These are phyloP conservation scores for Salicornia ramosissima DNA, from an alignment of 148 eudicot species.

Conservation along the genomic window DNA sequence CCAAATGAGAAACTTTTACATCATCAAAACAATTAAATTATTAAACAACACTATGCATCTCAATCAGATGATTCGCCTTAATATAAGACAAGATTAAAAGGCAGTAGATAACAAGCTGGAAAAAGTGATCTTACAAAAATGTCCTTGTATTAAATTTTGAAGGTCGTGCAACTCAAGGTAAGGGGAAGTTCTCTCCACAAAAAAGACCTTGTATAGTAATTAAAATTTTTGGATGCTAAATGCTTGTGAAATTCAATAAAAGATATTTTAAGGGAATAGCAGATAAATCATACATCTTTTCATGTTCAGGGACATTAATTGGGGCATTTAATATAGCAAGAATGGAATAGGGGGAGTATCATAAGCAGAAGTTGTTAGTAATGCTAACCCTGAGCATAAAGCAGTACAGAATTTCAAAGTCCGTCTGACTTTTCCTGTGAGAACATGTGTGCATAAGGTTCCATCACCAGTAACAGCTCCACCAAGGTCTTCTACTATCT, in stretches of 20 bases:
- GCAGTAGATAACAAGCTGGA: background rate
- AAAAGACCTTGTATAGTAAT: background rate
- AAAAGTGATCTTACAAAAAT: background rate
- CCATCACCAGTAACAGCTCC: slow-evolving; percentile 72
- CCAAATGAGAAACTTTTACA: background rate
- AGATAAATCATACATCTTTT: background rate
- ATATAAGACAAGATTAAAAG: background rate
- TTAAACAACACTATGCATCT: background rate
- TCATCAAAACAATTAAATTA: background rate
- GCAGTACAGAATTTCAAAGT: slow-evolving; percentile 89
- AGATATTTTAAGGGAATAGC: background rate
- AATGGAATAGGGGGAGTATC: background rate
- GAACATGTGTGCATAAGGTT: slow-evolving; percentile 62
- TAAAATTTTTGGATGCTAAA: background rate
- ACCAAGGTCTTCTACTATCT: slow-evolving; percentile 77
- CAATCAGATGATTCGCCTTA: background rate
- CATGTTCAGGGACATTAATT: background rate
- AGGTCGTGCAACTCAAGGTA: too few relatives aligned
- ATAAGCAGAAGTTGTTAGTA: background rate
- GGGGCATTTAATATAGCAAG: background rate
- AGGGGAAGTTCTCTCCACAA: too few relatives aligned
- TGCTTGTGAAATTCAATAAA: background rate
- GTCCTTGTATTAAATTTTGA: background rate
- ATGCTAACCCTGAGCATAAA: slow-evolving; percentile 83
- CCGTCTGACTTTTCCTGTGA: slow-evolving; percentile 68